Evolutionary conservation across 305 asterid genomes (phyloP).

Genomic region (Galium porrigens): DNA sequence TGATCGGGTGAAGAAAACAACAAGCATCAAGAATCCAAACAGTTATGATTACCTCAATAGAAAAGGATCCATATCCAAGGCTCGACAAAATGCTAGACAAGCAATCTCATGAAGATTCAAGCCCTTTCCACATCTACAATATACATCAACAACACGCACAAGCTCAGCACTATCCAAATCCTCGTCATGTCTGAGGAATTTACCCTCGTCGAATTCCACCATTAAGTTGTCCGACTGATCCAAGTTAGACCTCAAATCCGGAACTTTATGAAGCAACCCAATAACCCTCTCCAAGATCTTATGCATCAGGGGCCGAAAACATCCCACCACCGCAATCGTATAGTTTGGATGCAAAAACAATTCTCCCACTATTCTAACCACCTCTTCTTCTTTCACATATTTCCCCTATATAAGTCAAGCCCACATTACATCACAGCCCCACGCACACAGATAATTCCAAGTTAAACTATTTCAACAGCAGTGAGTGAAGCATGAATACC

Average conservation of each 20-base stretch:
- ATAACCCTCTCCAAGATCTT: constrained; percentile 45
- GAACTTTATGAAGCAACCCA: constrained; percentile 45
- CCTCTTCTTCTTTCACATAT: constrained; percentile 47
- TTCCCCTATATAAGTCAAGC: constrained; percentile 32
- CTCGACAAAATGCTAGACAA: constrained; percentile 67
- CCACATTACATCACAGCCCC: neutral
- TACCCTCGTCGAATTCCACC: constrained; percentile 39
- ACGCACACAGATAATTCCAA: neutral
- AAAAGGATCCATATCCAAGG: constrained; percentile 56
- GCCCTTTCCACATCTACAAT: constrained; percentile 41
- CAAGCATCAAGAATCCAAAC: neutral
- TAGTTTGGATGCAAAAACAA: constrained; percentile 68
- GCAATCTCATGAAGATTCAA: constrained; percentile 77
- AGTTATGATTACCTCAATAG: constrained; percentile 41
- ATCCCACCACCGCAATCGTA: constrained; percentile 72
- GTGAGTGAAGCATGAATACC: constrained; percentile 25
- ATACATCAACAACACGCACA: constrained; percentile 35
- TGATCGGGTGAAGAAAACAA: neutral
- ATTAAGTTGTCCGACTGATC: constrained; percentile 14
- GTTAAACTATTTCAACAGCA: neutral
- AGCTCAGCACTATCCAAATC: constrained; percentile 25
- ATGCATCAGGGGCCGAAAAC: constrained; percentile 61
- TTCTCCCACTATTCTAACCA: constrained; percentile 48
- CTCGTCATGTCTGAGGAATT: constrained; percentile 35
- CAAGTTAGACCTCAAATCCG: constrained; percentile 33